Base-by-base conservation (phyloP, 164 flowering plant genomes). In the Vitis cinerea region DNA sequence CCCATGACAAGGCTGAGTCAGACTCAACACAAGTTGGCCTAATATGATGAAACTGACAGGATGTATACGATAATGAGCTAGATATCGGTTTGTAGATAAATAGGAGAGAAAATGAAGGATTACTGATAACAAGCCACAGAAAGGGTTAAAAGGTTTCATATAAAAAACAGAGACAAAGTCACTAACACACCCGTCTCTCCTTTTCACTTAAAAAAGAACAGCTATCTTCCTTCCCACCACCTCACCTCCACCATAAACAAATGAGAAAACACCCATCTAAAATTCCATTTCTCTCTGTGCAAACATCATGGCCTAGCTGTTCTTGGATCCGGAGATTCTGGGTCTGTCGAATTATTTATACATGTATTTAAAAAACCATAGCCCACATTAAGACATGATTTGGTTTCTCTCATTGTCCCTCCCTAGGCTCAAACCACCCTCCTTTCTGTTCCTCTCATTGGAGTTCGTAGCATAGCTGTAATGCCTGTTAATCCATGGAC, bases 261-360 rank as follows among this genome's bases (percentile, higher is more conserved):
- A 77, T 80, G 63, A 51, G 74, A 77, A 62, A 83, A 68, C 72
- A 59, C 50, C 77, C 61, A 73, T 81, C 82, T 65, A 76, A 81
- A 78, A 75, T 85, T 83, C 89, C 85, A 76, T 84, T 67, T 77
- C 81, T 70, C 81, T 79, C 80, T 73, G 83, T 82, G 73, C 77
- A 78, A 78, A 65, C 84, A 87, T 82, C 85, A 87, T 88, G 94
- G 91, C 89, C 82, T 80, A 86, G 90, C 89, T 86, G 89, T 87
- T 87, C 92, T 87, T 83, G 91, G 97, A 91, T 89, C 97, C 88
- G 82, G 86, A 84, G 91, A 87, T 85, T 85, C 87, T 82, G 87
- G 89, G 87, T 79, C 78, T 81, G 70, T 70, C 27, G 55, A 54
- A 54, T 56, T 68, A 59, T 50, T 44, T 62, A 17, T 50, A 52